A percentile compares a stretch with the other conserved stretches of the same genome.
These are phyloP conservation scores for Capsicum chinense DNA, from an alignment of 257 asterid species.

Conservation along the genomic window DNA sequence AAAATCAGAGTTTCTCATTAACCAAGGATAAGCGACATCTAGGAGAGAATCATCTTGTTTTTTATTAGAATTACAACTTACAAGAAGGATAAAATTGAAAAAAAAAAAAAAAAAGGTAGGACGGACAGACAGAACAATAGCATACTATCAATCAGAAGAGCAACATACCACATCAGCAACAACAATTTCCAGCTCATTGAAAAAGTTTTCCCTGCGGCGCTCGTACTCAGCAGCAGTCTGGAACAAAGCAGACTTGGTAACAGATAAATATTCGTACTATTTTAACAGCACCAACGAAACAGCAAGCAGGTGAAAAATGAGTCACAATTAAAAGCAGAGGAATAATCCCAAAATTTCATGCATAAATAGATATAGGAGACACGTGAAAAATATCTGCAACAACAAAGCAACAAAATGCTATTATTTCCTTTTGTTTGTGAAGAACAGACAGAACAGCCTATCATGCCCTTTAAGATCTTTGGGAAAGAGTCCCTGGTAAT, in stretches of 20 bases:
- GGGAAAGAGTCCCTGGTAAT: slow-evolving; percentile 5
- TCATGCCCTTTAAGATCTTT: slow-evolving; percentile 3
- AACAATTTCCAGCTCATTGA: slow-evolving; percentile 87
- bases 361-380: slow-evolving; percentile 11
- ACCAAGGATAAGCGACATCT: background rate
- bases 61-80: background rate
- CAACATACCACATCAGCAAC: slow-evolving; percentile 85
- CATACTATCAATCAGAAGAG: slow-evolving; percentile 27
- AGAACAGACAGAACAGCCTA: slow-evolving; percentile 5
- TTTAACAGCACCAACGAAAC: background rate
- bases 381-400: slow-evolving; percentile 5
- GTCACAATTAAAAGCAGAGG: background rate
- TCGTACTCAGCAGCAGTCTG: slow-evolving; percentile 93
- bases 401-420: background rate
- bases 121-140: background rate
- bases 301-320: background rate
- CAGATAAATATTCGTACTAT: slow-evolving; percentile 11
- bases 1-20: slow-evolving; percentile 12
- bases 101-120: background rate
- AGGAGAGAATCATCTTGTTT: slow-evolving; percentile 19
- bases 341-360: background rate
- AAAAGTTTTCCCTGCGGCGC: slow-evolving; percentile 81
- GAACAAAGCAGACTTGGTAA: slow-evolving; percentile 9
- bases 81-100: background rate
- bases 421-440: background rate